Base-by-base conservation (phyloP, 345 rosid species). In the Camelina sativa region DNA sequence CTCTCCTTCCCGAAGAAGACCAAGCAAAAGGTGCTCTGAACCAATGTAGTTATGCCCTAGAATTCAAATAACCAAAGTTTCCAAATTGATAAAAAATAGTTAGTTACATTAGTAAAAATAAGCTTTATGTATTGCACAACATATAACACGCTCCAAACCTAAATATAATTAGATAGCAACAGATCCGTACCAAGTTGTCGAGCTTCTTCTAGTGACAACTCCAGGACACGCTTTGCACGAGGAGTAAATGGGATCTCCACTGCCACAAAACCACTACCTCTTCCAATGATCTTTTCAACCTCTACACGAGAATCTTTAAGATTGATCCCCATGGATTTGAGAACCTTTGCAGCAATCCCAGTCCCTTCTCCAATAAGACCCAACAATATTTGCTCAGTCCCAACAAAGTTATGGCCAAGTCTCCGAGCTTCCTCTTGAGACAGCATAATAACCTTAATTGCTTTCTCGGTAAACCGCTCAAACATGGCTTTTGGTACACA, bases 201-300 rank as follows among this genome's bases (percentile, higher is more conserved):
- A 52, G 99, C 99, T 84, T 95, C 97, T 79, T 95, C 98, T 52
- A 92, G 78, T 9, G 99, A 89, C 50, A 95, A 86, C 81, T 95
- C 99, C 74, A 95, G 67, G 20, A 92, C 99, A 32, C 96, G 98
- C 84, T 90, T 95, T 30, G 99, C 99, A 52, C 97, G 97, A 57
- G 97, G 97, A 65, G 99, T 95, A 80, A 95, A 95, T 7, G 97
- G 99, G 66, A 95, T 92, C 79, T 92, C 99, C 79, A 89, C 93
- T 15, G 96, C 99, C 52, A 92, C 97, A 79, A 92, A 92, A 11
- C 99, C 99, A 60, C 96, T 90, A 48, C 99, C 99, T 73, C 97
- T 82, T 47, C 99, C 99, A 76, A 92, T 95, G 15, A 95, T 92
- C 76, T 95, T 92, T 78, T 92, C 99, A n/a, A 95, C 99, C 71